Base-by-base conservation (phyloP, 2,329 filamentous ascomycete genomes). In the Penicillium brevicompactum region DNA sequence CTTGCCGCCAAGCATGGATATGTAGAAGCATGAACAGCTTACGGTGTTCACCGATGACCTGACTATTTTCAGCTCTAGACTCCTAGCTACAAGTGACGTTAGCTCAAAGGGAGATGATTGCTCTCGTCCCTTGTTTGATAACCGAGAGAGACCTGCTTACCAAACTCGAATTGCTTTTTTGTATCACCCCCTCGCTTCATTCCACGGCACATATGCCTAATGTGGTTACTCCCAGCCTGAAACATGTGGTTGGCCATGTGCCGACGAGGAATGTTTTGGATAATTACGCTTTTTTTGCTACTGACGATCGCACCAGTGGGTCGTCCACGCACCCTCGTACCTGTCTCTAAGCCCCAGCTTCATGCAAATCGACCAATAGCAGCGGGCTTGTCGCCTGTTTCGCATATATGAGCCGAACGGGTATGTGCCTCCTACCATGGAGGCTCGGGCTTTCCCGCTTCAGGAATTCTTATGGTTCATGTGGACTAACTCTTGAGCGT, bases 161-260 rank as follows among this genome's bases (percentile, higher is more conserved):
- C 11, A 38, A 58, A 52, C 54, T 40, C 16, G 49, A 50, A 32
- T 24, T 52, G 55, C 52, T 46, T 46, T 37, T 50, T 24, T 27
- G 30, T 16, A 32, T 5, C 31, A 9, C 55, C 48, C 60, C 63
- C 63, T 65, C 62, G 47, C 38, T 56, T 63, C 58, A 63, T 64
- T 58, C 60, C 60, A 46, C 58, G 49, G 49, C 41, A 18, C 46
- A 55, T 46, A 53, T 58, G 46, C 59, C 46, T 22, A 40, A 58
- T 61, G 42, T 40, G 49, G 53, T 43, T 54, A 52, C 44, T 24
- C 46, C 56, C 51, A 44, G 13, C 47, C 51, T 61, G 52, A 59
- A 58, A 65, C 63, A 65, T 65, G 60, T 63, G 62, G 58, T 52
- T 56, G 30, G 47, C 63, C 62, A 64, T 63, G 62, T 64, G 62